Base-by-base conservation (phyloP, 2,329 filamentous ascomycete genomes). In the Microdochium paspali region DNA sequence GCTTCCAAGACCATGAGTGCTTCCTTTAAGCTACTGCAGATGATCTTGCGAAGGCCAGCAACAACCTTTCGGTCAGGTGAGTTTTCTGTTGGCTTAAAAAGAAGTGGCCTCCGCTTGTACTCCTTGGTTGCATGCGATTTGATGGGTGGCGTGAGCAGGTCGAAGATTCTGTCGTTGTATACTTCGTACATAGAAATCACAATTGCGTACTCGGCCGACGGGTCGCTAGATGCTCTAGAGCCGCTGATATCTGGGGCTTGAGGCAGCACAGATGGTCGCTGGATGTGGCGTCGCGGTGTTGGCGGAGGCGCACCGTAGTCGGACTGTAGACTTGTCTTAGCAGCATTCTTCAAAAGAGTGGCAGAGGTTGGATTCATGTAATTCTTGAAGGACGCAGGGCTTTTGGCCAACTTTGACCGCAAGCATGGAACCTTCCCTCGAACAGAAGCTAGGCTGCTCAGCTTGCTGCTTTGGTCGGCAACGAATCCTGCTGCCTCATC, bases 111-210 rank as follows among this genome's bases (percentile, higher is more conserved):
- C n/a, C 93, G 82, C 45, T 83, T 76, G 53, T 76, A 74, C 49
- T 88, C 84, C 56, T 87, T 89, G 2, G 80, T 84, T 4, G 74
- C 73, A 30, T 76, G 76, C 0, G 74, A 74, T 51, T 77, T 77
- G 21, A 73, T 66, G 2, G 79, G 76, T 0, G 80, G 78, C 0
- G 85, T 86, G 1, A 98, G 73, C 0, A 98, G 80, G 59, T 98
- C 93, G 63, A 94, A 97, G 54, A 98, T 97, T 30, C 90, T 84
- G 67, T 98, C 91, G 61, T 98, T 98, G 71, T 98, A 96, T 1
- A 98, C 91, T 65, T 98, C 93, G 66, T 97, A 97, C 90, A 98
- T 98, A 47, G 90, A 95, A 21, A 98, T 76, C 10, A 98, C 72
- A 47, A 98, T 82, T 4, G 86, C 85, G 57, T 96, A 96, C 56